Evolutionary conservation across 306 rosid genomes (phyloP).

Genomic region (Cucurbita argyrosperma): DNA sequence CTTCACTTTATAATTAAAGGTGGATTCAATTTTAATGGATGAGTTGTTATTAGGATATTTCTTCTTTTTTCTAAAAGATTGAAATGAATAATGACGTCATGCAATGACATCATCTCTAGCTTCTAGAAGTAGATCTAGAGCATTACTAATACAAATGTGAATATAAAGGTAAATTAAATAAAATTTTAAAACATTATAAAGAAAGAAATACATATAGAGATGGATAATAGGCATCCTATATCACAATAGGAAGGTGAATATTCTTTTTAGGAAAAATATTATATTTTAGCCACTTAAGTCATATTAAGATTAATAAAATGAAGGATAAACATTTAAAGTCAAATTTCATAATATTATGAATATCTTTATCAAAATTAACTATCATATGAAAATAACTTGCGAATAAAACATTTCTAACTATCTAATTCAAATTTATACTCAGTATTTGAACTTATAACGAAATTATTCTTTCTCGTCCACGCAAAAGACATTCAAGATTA

Average conservation of each 20-base stretch:
- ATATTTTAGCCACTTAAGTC: background rate
- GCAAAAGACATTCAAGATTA: background rate
- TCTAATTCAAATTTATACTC: too few species aligned
- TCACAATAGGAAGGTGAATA: background rate
- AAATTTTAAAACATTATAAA: too few species aligned
- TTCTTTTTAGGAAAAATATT: too few species aligned
- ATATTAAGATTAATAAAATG: background rate
- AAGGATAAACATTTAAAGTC: too few species aligned
- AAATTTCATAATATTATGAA: too few species aligned
- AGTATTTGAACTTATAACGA: background rate
- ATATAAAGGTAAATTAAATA: too few species aligned
- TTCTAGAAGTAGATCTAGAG: background rate
- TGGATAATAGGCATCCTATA: background rate
- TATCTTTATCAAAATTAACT: too few species aligned
- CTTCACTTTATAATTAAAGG: background rate
- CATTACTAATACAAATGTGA: too few species aligned
- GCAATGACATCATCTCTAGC: background rate
- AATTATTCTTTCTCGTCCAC: background rate
- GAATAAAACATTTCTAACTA: too few species aligned
- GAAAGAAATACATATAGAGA: background rate
- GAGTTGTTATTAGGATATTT: background rate
- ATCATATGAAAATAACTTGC: too few species aligned
- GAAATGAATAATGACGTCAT: background rate
- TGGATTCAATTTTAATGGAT: background rate
- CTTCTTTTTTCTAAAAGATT: background rate